Evolutionary conservation across 1,139 yeast genomes (phyloP).

Genomic region (Kurtzmaniella quercitrusa): DNA sequence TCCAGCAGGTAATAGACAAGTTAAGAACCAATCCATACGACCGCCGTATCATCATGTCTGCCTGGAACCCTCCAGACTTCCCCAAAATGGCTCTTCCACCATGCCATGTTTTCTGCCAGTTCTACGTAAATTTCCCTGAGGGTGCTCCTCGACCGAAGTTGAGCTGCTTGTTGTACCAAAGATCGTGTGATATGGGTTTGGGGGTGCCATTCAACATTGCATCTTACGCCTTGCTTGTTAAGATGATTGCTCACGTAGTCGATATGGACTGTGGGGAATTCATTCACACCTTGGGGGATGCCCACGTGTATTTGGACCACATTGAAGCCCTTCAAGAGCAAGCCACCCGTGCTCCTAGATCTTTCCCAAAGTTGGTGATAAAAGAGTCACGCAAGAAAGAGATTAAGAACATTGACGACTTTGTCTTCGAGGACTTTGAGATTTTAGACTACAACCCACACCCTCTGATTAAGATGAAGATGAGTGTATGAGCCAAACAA

Average conservation of each 20-base stretch:
- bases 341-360: slow-evolving; percentile 64
- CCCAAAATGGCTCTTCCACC: slow-evolving; percentile 96
- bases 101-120: slow-evolving; percentile 94
- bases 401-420: slow-evolving; percentile 76
- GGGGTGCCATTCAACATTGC: slow-evolving; percentile 99
- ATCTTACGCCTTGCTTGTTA: slow-evolving; percentile 85
- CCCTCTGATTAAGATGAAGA: slow-evolving; percentile 81
- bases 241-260: slow-evolving; percentile 92
- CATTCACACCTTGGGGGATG: slow-evolving; percentile 93
- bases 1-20: slow-evolving; percentile 72
- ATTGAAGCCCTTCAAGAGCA: slow-evolving; percentile 86
- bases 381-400: slow-evolving; percentile 45
- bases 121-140: slow-evolving; percentile 78
- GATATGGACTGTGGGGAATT: slow-evolving; percentile 95
- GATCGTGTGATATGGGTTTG: slow-evolving; percentile 99
- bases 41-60: slow-evolving; percentile 88
- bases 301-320: slow-evolving; percentile 91
- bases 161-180: slow-evolving; percentile 86
- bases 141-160: slow-evolving; percentile 50
- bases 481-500: too few relatives aligned
- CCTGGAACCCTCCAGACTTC: slow-evolving; percentile 98
- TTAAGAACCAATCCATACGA: slow-evolving; percentile 88
- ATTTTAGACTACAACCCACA: slow-evolving; percentile 78
- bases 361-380: slow-evolving; percentile 74
- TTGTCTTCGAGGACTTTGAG: slow-evolving; percentile 81